Base-by-base conservation (phyloP, 129 eudicot species). In the Lactuca saligna region DNA sequence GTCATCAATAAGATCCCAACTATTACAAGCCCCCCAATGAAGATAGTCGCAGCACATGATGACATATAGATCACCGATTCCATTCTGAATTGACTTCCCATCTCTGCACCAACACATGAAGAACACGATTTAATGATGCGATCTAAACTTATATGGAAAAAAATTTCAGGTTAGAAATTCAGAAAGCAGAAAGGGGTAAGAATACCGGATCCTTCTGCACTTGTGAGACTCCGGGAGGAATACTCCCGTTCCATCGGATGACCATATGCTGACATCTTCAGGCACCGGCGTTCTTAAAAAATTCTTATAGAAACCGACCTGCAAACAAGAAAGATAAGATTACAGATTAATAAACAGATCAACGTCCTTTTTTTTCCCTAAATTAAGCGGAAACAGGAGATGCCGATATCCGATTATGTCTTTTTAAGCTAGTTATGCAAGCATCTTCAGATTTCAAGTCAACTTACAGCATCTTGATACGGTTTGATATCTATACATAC, bases 11-110 rank as follows among this genome's bases (percentile, higher is more conserved):
- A 61, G 29, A 87, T 81, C 54, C 89, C 94, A 53, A 76, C 73
- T 29, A 76, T 73, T 48, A 81, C 85, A 3, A 87, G 89, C 48
- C 76, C 76, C 1, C 78, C 79, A 48, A 87, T 63, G 55, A 87
- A 83, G 57, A 83, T 63, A n/a, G 89, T 80, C 11, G 89, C 94
- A 57, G 94, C 89, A 79, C 82, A 83, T 13, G 94, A 79, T 46
- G 94, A 75, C 89, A 87, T 87, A 66, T 75, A 87, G 61, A 87
- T 75, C 65, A 87, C 89, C 0, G 83, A 68, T 65, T 83, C 89
- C 67, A 76, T 42, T 8, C 75, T 65, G 58, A 68, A 78, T 35
- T 20, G 75, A 68, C 93, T 83, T 79, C 88, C 88, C 65, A 74
- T 76, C 9, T 79, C 94, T 87, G 79, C 76, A 73, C 31, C 62